Conservation (phyloP, 192 early-diverging fungal species). For the Allomyces arbusculus region DNA sequence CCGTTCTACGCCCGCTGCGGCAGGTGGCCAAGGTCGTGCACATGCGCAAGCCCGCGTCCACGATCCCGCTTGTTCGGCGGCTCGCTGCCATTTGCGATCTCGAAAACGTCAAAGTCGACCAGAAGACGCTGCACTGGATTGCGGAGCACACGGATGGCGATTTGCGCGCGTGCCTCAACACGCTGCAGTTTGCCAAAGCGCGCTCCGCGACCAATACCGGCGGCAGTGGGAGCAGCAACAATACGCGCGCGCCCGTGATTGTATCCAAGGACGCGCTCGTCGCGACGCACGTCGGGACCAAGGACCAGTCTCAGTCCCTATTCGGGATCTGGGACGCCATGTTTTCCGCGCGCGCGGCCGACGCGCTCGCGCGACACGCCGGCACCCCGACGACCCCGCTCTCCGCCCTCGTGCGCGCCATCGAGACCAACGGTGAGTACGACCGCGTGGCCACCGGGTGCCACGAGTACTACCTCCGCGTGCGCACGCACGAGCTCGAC, state of each 20-base stretch:
- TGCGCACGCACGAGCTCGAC: not conserved
- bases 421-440: not conserved
- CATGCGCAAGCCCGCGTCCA: constrained; percentile 42
- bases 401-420: not conserved
- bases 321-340: constrained; percentile 69
- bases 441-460: not conserved
- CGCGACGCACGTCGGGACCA: constrained; percentile 37
- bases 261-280: constrained; percentile 16
- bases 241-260: not conserved
- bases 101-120: constrained; percentile 53
- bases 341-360: constrained; percentile 27
- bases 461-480: not conserved
- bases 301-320: constrained; percentile 58
- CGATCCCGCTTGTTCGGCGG: constrained; percentile 41
- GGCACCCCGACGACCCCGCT: not conserved
- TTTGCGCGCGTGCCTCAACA: constrained; percentile 69
- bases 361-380: constrained; percentile 2
- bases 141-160: constrained; percentile 66
- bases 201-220: not conserved
- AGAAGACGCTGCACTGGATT: constrained; percentile 50
- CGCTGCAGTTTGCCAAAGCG: constrained; percentile 40
- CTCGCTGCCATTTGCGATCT: constrained; percentile 57
- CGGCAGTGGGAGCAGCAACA: not conserved
- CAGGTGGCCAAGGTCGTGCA: constrained; percentile 48
- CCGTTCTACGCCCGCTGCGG: constrained; percentile 66